Evolutionary conservation across 768 basidiomycete genomes (phyloP).

Genomic region (Suillus bovinus): DNA sequence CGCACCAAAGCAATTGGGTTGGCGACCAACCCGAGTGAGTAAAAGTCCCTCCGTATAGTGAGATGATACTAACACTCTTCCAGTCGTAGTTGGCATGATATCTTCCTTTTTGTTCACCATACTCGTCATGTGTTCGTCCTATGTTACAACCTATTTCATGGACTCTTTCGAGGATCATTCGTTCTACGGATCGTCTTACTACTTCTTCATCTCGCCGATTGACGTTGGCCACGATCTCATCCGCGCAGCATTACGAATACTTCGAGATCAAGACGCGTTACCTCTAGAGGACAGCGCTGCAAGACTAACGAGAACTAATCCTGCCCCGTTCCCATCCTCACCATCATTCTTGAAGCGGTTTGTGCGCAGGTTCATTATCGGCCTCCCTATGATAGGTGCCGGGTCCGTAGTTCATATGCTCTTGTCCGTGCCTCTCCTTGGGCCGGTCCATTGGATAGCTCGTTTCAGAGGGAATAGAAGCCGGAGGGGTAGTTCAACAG

Average conservation of each 20-base stretch:
- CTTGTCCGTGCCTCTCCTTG: slow-evolving; percentile 59
- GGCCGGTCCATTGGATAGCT: slow-evolving; percentile 70
- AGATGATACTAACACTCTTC: slow-evolving; percentile 15
- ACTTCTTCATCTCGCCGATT: slow-evolving; percentile 51
- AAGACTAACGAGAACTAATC: slow-evolving; percentile 11
- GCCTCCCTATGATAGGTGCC: slow-evolving; percentile 76
- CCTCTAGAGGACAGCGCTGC: slow-evolving; percentile 27
- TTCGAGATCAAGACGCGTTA: slow-evolving; percentile 55
- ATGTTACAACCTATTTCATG: slow-evolving; percentile 67
- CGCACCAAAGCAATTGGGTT: slow-evolving; percentile 70
- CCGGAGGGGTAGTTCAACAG: slow-evolving; percentile 53
- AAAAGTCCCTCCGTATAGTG: slow-evolving; percentile 9
- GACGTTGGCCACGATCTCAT: slow-evolving; percentile 62
- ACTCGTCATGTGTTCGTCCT: slow-evolving; percentile 69
- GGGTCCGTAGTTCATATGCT: slow-evolving; percentile 76
- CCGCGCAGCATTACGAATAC: slow-evolving; percentile 59
- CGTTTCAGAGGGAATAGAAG: slow-evolving; percentile 60
- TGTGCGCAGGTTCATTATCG: slow-evolving; percentile 71
- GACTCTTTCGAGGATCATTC: slow-evolving; percentile 57
- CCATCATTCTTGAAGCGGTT: slow-evolving; percentile 55
- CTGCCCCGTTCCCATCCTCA: slow-evolving; percentile 29
- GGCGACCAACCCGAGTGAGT: slow-evolving; percentile 73
- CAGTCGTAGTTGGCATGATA: slow-evolving; percentile 60
- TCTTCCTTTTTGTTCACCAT: slow-evolving; percentile 63
- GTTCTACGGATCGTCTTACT: slow-evolving; percentile 34